These are phyloP conservation scores for Triticum monococcum DNA, from an alignment of 176 grass and related monocot genomes.

Conservation along the genomic window DNA sequence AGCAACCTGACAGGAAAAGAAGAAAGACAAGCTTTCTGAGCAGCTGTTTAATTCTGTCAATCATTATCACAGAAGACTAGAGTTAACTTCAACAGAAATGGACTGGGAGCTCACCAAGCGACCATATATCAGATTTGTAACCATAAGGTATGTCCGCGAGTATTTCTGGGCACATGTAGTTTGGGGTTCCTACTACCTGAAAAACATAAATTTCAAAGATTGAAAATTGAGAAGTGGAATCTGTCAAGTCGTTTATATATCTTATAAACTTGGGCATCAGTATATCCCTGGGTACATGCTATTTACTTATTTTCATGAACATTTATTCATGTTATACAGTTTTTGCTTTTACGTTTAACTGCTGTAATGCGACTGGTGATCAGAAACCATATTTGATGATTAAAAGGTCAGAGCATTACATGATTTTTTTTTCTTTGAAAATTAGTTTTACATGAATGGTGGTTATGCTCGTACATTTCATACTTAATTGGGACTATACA, in stretches of 20 bases:
- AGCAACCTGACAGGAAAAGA: conserved; percentile 64
- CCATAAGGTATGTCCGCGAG: conserved; percentile 82
- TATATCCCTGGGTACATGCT: background rate
- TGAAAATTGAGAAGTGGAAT: background rate
- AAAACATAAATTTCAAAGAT: background rate
- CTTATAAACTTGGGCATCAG: background rate
- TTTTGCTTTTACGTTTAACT: background rate
- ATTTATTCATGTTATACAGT: background rate
- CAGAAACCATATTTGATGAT: background rate
- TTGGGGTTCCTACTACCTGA: conserved; percentile 85
- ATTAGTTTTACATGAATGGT: background rate
- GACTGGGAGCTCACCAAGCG: conserved; percentile 51
- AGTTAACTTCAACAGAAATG: background rate
- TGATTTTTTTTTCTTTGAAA: too few species aligned
- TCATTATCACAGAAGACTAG: background rate
- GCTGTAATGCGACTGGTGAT: background rate
- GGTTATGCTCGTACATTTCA: background rate
- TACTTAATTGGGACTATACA: background rate
- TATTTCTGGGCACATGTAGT: conserved; percentile 94
- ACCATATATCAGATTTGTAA: conserved; percentile 91
- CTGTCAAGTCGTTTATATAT: background rate
- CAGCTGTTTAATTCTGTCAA: conserved; percentile 11
- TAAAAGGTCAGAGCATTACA: background rate
- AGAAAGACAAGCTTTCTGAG: background rate
- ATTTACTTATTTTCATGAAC: background rate